These are phyloP conservation scores for Filobasidium floriforme DNA, from an alignment of 768 basidiomycete species.

Conservation along the genomic window DNA sequence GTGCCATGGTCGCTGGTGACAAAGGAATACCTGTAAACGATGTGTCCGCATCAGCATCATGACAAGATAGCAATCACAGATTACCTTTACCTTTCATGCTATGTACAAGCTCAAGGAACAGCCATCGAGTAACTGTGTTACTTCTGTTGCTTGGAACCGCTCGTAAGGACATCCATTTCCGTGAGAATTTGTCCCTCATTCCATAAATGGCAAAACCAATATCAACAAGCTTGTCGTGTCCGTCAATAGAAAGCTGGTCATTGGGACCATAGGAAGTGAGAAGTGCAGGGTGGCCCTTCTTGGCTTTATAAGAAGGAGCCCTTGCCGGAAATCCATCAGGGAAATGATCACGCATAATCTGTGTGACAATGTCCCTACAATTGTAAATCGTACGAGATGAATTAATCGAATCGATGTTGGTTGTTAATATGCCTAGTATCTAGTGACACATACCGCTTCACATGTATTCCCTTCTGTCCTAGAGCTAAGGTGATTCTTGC, in stretches of 20 bases:
- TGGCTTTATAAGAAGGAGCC: neutral
- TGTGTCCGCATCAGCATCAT: no score
- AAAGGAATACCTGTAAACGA: neutral
- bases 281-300: neutral
- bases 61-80: no score
- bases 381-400: no score
- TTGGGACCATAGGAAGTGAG: neutral
- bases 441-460: neutral
- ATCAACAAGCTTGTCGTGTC: neutral
- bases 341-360: neutral
- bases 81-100: no score
- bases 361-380: neutral
- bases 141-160: neutral
- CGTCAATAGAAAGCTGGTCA: conserved; percentile 5
- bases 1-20: conserved; percentile 1
- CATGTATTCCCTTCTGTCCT: conserved; percentile 2
- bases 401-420: no score
- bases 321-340: neutral
- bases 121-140: neutral
- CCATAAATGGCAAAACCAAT: neutral
- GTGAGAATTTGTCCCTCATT: conserved; percentile 1
- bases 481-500: neutral
- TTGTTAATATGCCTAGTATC: neutral
- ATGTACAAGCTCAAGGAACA: neutral
- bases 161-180: neutral